Conservation (phyloP, 495 filamentous ascomycete genomes). For the Glarea lozoyensis region DNA sequence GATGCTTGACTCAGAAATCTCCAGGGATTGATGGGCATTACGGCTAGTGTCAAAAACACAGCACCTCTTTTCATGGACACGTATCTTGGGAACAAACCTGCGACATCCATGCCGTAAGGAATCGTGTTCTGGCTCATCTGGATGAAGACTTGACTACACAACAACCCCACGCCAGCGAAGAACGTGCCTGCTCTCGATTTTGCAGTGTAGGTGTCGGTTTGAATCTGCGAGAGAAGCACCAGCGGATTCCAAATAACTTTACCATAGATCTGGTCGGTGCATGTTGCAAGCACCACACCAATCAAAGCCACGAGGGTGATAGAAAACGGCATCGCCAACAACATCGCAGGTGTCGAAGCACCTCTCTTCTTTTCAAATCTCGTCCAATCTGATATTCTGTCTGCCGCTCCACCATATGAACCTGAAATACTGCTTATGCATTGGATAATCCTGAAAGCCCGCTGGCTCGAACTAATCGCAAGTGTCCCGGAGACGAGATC, state of each 20-base stretch:
- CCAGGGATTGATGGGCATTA: slow-evolving; percentile 38
- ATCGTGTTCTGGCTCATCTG: slow-evolving; percentile 26
- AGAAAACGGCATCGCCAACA: not conserved
- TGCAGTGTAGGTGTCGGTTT: slow-evolving; percentile 3
- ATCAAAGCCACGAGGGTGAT: not conserved
- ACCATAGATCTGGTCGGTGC: not conserved
- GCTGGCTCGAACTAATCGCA: not conserved
- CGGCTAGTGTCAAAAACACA: slow-evolving; percentile 29
- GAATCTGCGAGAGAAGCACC: not conserved
- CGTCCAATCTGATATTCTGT: not conserved
- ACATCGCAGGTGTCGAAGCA: not conserved
- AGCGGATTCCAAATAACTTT: not conserved
- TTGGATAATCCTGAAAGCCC: not conserved
- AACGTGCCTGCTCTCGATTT: slow-evolving; percentile 19
- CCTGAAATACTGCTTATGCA: not conserved
- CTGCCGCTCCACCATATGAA: not conserved
- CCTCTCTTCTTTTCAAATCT: not conserved
- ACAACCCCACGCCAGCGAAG: slow-evolving; percentile 23
- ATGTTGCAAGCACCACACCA: not conserved
- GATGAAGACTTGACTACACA: slow-evolving; percentile 22
- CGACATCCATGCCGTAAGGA: slow-evolving; percentile 33
- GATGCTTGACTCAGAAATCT: slow-evolving; percentile 35
- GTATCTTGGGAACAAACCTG: slow-evolving; percentile 32
- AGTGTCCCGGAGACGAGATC: not conserved
- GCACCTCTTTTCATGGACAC: slow-evolving; percentile 38